phyloP scores from a whole-genome alignment of 148 eudicot species.

The Arbutus unedo region DNA sequence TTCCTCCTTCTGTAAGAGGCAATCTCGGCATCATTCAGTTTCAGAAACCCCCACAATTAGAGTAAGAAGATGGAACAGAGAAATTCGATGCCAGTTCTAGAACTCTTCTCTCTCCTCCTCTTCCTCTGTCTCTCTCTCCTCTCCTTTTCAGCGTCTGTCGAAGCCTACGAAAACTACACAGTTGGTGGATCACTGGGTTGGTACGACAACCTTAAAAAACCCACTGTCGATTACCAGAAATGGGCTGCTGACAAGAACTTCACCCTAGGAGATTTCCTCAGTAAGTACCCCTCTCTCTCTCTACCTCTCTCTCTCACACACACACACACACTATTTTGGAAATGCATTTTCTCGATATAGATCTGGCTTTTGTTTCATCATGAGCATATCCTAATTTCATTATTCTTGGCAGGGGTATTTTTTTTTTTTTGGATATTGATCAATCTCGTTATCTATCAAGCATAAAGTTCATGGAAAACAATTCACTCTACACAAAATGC shows the following conservation, averaged over 20 bases:
- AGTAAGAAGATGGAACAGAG: not conserved
- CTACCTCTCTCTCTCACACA: not conserved
- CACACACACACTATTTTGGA: not conserved
- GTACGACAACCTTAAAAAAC: slow-evolving; percentile 61
- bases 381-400: too few species aligned
- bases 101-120: not conserved
- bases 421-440: not conserved
- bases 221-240: slow-evolving; percentile 59
- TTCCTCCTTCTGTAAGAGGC: not conserved
- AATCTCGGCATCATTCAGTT: not conserved
- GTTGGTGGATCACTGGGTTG: slow-evolving; percentile 87
- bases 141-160: slow-evolving; percentile 23
- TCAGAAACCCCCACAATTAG: not conserved
- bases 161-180: slow-evolving; percentile 80
- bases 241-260: slow-evolving; percentile 68
- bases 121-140: slow-evolving; percentile 2
- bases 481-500: not conserved
- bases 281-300: slow-evolving; percentile 39
- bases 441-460: not conserved
- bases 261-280: slow-evolving; percentile 89
- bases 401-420: too few species aligned
- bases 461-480: not conserved
- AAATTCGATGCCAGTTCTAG: not conserved
- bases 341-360: not conserved
- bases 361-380: not conserved